phyloP scores from a whole-genome alignment of 148 eudicot species.

The Dianthus caryophyllus region DNA sequence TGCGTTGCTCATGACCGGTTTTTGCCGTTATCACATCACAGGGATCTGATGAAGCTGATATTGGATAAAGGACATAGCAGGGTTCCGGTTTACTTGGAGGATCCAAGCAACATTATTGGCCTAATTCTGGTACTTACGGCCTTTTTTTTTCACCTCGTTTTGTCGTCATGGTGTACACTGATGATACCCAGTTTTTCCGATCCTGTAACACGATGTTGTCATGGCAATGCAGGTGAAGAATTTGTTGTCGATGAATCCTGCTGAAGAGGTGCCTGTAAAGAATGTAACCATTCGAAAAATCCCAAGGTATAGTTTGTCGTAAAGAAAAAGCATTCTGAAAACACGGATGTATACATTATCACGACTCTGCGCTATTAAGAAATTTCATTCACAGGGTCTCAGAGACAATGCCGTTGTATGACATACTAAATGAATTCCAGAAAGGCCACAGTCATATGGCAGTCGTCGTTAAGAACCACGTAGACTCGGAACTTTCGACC shows the following conservation, averaged over 20 bases:
- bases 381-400: conserved; percentile 37
- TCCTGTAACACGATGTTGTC: neutral
- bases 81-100: conserved; percentile 50
- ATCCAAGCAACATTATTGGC: conserved; percentile 46
- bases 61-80: conserved; percentile 53
- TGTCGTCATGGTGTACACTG: neutral
- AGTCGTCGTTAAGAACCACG: conserved; percentile 34
- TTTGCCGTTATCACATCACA: conserved; percentile 21
- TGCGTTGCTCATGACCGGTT: neutral
- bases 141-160: neutral
- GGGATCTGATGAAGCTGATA: conserved; percentile 40
- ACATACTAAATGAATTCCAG: conserved; percentile 69
- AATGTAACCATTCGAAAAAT: conserved; percentile 41
- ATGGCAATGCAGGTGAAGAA: conserved; percentile 44
- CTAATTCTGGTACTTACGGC: conserved; percentile 43
- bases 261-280: conserved; percentile 41
- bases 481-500: conserved; percentile 26
- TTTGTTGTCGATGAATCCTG: conserved; percentile 42
- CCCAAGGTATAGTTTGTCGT: conserved; percentile 38
- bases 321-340: neutral
- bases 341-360: neutral
- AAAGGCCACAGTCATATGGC: conserved; percentile 74
- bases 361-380: neutral
- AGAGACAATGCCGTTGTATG: conserved; percentile 60
- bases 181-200: neutral